Base-by-base conservation (phyloP, 2,329 filamentous ascomycete genomes). In the Knufia fluminis region DNA sequence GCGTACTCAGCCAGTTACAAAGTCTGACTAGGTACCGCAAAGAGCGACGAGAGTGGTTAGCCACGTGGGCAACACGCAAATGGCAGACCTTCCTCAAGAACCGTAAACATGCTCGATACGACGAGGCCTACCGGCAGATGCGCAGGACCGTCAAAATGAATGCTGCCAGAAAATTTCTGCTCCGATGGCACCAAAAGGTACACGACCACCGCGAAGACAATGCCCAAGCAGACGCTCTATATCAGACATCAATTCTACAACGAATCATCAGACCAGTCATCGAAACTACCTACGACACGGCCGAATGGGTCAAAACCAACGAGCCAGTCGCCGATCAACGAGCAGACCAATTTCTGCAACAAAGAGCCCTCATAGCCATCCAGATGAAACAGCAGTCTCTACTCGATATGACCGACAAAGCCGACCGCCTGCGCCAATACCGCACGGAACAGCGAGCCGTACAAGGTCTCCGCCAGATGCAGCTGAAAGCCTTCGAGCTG, bases 111-210 rank as follows among this genome's bases (percentile, higher is more conserved):
- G 16, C 24, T n/a, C 22, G 39, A 33, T 49, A 49, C 26, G 46
- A 49, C 24, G 38, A 43, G 33, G 46, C 46, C 16, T 49, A 49
- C 24, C 19, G 45, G 23, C 45, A 48, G 35, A 48, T 48, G 45
- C 45, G 45, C 3, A 48, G 45, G 14, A 48, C 45, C 4, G 23
- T 48, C n/a, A 48, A 48, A 20, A 40, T 48, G 45, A 48, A 48
- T 20, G 28, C 36, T 10, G 45, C 33, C 3, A 32, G 45, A 16
- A 40, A 20, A 33, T 22, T 48, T 3, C 26, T 48, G 23, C 33
- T 39, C 22, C 35, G n/a, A 24, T 48, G 45, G 45, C 45, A 40
- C 20, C 20, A 39, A 16, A 39, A 40, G 16, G 22, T 28, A 12
- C 45, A 40, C 23, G 14, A 40, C 8, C 14, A 31, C 45, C 3